These are phyloP conservation scores for Brassica balearica DNA, from an alignment of 441 rosid genomes.

Conservation along the genomic window DNA sequence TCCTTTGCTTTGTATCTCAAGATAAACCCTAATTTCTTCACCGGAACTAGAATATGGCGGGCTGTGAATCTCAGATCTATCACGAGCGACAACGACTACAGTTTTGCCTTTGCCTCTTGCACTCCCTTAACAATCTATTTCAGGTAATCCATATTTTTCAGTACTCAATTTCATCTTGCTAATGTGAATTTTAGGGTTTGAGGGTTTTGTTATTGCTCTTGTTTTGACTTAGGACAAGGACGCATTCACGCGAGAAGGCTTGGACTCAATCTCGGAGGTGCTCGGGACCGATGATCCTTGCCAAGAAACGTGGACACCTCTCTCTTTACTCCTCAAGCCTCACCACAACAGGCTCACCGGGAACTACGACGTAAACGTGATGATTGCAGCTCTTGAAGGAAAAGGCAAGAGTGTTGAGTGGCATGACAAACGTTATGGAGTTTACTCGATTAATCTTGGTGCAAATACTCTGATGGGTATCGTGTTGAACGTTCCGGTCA, in stretches of 20 bases:
- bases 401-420: slow-evolving; percentile 69
- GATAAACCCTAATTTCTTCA: slow-evolving; percentile 19
- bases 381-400: slow-evolving; percentile 72
- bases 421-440: slow-evolving; percentile 77
- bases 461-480: slow-evolving; percentile 63
- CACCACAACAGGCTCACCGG: slow-evolving; percentile 81
- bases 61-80: slow-evolving; percentile 52
- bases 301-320: slow-evolving; percentile 67
- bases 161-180: not conserved
- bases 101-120: slow-evolving; percentile 86
- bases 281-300: slow-evolving; percentile 65
- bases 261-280: slow-evolving; percentile 69
- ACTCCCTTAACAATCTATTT: slow-evolving; percentile 90
- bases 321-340: slow-evolving; percentile 76
- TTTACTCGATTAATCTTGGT: slow-evolving; percentile 62
- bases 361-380: slow-evolving; percentile 83
- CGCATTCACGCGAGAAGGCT: slow-evolving; percentile 65
- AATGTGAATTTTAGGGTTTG: not conserved
- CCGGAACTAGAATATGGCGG: slow-evolving; percentile 46
- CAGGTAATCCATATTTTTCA: slow-evolving; percentile 56
- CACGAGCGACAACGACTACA: slow-evolving; percentile 88
- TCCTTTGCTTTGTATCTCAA: not conserved
- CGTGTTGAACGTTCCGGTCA: slow-evolving; percentile 75
- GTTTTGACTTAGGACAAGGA: slow-evolving; percentile 57
- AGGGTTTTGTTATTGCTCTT: not conserved